A percentile compares a stretch with the other conserved stretches of the same genome.
These are phyloP conservation scores for Coemansia sp. DNA, from an alignment of 192 early-diverging fungal genomes.

Conservation along the genomic window DNA sequence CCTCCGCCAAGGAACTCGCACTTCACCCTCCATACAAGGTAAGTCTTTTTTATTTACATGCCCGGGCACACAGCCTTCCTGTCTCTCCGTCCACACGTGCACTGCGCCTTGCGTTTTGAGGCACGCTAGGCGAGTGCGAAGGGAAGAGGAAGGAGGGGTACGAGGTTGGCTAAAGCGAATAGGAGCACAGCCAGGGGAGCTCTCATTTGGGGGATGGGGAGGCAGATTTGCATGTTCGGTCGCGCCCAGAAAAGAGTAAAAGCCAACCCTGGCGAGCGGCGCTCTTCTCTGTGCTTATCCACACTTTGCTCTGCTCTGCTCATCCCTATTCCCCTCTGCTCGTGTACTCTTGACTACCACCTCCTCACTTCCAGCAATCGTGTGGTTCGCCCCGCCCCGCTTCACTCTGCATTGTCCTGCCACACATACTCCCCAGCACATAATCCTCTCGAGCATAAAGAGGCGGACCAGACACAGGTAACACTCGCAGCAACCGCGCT, in stretches of 20 bases:
- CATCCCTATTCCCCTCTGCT: background rate
- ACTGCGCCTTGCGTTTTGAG: slow-evolving; percentile 16
- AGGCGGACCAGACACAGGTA: slow-evolving; percentile 33
- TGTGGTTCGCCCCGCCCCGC: background rate
- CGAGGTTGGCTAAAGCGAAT: background rate
- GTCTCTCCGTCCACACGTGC: slow-evolving; percentile 10
- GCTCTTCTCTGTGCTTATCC: slow-evolving; percentile 7
- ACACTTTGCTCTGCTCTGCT: background rate
- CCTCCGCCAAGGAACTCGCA: background rate
- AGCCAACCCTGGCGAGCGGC: background rate
- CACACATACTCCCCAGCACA: slow-evolving; percentile 9
- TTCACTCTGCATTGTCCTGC: slow-evolving; percentile 8
- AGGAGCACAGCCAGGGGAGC: background rate
- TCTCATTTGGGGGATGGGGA: slow-evolving; percentile 5
- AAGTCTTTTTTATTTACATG: background rate
- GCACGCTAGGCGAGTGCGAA: background rate
- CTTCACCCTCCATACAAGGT: background rate
- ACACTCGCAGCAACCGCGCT: slow-evolving; percentile 19
- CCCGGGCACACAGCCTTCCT: background rate
- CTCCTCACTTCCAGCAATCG: background rate
- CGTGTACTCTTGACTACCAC: background rate
- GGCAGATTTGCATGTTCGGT: slow-evolving; percentile 13
- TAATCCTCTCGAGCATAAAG: slow-evolving; percentile 6
- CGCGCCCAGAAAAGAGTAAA: slow-evolving; percentile 3
- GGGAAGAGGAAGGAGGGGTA: no score